Conservation (phyloP, 139 green algal species). For the Chlorella sp. region DNA sequence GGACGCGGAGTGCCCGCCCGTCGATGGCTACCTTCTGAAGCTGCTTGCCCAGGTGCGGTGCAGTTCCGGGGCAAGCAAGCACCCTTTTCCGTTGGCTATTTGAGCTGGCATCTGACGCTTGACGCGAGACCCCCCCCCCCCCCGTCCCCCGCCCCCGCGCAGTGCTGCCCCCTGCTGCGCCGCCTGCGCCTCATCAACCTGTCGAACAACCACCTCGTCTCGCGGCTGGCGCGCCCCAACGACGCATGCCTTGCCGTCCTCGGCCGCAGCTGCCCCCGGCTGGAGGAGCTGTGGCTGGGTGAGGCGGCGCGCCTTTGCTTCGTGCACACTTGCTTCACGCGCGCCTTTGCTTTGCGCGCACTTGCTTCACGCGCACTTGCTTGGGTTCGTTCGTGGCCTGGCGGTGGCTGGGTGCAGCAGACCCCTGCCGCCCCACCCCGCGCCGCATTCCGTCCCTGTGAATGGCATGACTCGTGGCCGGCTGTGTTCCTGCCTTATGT, state of each 20-base stretch:
- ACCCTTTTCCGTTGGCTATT: not conserved
- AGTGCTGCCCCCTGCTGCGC: not conserved
- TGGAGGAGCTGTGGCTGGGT: slow-evolving; percentile 35
- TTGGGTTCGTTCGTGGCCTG: too few relatives aligned
- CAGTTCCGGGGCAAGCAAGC: too few relatives aligned
- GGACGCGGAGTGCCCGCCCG: slow-evolving; percentile 11
- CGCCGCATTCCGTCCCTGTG: too few relatives aligned
- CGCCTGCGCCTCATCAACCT: too few relatives aligned
- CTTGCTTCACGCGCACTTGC: too few relatives aligned
- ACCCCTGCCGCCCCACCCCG: too few relatives aligned
- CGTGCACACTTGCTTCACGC: not conserved
- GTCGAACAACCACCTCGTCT: too few relatives aligned
- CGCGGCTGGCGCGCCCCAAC: slow-evolving; percentile 22
- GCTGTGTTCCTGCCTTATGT: too few relatives aligned
- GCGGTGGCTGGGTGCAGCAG: too few relatives aligned
- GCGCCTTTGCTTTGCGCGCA: too few relatives aligned
- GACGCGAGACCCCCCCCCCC: not conserved
- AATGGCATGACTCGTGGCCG: too few relatives aligned
- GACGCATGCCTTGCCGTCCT: slow-evolving; percentile 24
- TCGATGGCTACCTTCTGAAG: slow-evolving; percentile 22
- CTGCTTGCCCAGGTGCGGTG: slow-evolving; percentile 22
- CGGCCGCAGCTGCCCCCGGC: slow-evolving; percentile 23
- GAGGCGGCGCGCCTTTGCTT: not conserved
- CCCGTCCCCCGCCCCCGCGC: too few relatives aligned
- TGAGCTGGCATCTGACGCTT: not conserved